Evolutionary conservation across 495 filamentous ascomycete genomes (phyloP).

Genomic region (Penicillium nucicola): DNA sequence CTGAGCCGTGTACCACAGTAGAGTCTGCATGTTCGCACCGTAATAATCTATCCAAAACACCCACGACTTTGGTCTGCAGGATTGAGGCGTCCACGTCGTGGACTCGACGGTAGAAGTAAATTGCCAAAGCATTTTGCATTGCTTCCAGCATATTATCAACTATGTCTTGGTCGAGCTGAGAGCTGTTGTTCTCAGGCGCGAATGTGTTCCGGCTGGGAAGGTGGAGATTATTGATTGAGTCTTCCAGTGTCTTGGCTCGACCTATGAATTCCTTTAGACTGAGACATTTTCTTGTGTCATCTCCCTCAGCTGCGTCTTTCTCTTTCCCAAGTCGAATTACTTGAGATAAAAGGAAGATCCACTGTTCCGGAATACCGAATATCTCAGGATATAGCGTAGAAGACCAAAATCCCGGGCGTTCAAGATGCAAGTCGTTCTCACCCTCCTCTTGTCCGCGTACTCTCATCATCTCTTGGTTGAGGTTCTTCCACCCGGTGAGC

Average conservation of each 20-base stretch:
- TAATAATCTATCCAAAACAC: constrained; percentile 18
- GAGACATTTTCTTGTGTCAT: neutral
- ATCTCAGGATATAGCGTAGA: constrained; percentile 26
- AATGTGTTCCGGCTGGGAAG: constrained; percentile 4
- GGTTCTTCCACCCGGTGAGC: constrained; percentile 18
- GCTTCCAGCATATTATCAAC: constrained; percentile 17
- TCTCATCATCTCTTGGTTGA: constrained; percentile 22
- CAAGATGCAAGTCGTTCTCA: constrained; percentile 27
- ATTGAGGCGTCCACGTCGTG: constrained; percentile 23
- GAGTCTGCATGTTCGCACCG: constrained; percentile 17
- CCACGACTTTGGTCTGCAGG: constrained; percentile 18
- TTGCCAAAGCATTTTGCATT: constrained; percentile 22
- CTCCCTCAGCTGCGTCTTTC: constrained; percentile 17
- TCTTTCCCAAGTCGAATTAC: constrained; percentile 26
- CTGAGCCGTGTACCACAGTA: constrained; percentile 16
- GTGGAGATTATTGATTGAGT: constrained; percentile 17
- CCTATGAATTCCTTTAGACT: constrained; percentile 18
- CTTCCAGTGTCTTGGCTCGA: constrained; percentile 20
- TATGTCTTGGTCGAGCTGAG: constrained; percentile 9
- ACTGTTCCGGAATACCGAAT: constrained; percentile 26
- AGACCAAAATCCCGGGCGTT: constrained; percentile 23
- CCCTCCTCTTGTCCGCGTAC: constrained; percentile 18
- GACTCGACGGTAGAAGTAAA: constrained; percentile 31
- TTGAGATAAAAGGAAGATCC: constrained; percentile 20
- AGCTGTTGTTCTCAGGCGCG: constrained; percentile 6